Conservation (phyloP, 179 eudicot species). For the Beta macrorhiza region DNA sequence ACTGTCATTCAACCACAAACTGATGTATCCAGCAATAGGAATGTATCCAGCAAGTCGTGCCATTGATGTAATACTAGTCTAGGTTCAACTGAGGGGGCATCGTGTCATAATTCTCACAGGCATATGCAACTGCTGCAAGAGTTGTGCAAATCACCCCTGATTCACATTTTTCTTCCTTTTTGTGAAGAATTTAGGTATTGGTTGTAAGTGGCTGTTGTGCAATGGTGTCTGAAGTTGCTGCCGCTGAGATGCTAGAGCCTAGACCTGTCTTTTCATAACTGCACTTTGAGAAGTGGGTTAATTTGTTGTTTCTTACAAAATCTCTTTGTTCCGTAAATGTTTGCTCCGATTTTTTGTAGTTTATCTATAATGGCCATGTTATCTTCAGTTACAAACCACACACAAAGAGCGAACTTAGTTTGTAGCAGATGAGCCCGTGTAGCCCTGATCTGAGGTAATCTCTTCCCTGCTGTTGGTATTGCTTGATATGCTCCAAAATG, state of each 20-base stretch:
- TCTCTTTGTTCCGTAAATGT: not conserved
- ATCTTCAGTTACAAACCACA: not conserved
- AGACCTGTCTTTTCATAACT: not conserved
- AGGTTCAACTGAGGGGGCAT: not conserved
- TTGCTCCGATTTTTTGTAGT: not conserved
- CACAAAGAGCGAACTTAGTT: not conserved
- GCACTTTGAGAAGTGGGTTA: not conserved
- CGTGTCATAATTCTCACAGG: not conserved
- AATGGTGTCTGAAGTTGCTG: not conserved
- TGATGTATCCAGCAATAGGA: too few relatives aligned
- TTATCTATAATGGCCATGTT: too few relatives aligned
- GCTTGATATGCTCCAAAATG: not conserved
- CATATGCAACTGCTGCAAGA: not conserved
- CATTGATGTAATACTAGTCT: not conserved
- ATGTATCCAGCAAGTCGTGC: not conserved
- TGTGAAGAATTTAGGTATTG: not conserved
- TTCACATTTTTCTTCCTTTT: not conserved
- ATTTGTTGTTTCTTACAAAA: not conserved
- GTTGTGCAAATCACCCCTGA: not conserved
- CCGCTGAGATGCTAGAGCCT: constrained; percentile 6
- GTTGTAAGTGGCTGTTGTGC: not conserved
- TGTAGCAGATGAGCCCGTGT: not conserved
- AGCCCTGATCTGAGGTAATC: not conserved
- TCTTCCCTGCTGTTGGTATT: not conserved
- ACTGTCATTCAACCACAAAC: not conserved